These are phyloP conservation scores for Ascochyta pisi DNA, from an alignment of 2,329 filamentous ascomycete species.

Conservation along the genomic window DNA sequence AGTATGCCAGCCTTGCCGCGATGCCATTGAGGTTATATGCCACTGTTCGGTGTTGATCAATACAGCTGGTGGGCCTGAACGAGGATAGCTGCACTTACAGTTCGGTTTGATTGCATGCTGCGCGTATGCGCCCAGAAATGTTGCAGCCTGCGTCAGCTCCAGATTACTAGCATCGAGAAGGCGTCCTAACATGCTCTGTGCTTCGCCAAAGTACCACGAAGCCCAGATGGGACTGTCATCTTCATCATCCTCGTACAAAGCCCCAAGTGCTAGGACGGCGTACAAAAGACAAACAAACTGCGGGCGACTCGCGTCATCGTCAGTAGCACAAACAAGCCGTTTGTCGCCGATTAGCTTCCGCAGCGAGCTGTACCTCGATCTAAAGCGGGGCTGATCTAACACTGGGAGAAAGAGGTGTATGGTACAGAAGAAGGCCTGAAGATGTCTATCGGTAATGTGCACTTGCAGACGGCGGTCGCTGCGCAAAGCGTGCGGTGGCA, in stretches of 20 bases:
- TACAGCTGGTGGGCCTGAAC: background rate
- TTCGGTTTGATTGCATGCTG: constrained; percentile 9
- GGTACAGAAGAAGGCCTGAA: background rate
- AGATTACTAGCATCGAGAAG: constrained; percentile 4
- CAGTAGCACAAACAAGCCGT: background rate
- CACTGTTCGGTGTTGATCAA: background rate
- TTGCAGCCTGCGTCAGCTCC: constrained; percentile 1
- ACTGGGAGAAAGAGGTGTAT: constrained; percentile 1
- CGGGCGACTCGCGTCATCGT: background rate
- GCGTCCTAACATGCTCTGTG: constrained; percentile 2
- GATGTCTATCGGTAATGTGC: background rate
- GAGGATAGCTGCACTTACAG: background rate
- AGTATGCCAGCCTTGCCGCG: background rate
- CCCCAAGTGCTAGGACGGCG: constrained; percentile 2
- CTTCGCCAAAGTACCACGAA: constrained; percentile 5
- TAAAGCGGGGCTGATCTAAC: background rate
- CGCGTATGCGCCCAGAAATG: constrained; percentile 3
- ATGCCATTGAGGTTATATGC: constrained; percentile 2
- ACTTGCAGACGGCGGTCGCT: background rate
- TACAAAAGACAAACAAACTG: constrained; percentile 2
- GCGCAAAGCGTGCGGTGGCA: background rate
- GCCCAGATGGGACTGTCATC: background rate
- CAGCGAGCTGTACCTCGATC: background rate
- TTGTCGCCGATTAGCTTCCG: constrained; percentile 1
- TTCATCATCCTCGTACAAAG: background rate